Percentiles rank a stretch among this genome's conserved stretches.
These are phyloP conservation scores for Lentinula edodes DNA, from an alignment of 768 basidiomycete genomes.

Conservation along the genomic window DNA sequence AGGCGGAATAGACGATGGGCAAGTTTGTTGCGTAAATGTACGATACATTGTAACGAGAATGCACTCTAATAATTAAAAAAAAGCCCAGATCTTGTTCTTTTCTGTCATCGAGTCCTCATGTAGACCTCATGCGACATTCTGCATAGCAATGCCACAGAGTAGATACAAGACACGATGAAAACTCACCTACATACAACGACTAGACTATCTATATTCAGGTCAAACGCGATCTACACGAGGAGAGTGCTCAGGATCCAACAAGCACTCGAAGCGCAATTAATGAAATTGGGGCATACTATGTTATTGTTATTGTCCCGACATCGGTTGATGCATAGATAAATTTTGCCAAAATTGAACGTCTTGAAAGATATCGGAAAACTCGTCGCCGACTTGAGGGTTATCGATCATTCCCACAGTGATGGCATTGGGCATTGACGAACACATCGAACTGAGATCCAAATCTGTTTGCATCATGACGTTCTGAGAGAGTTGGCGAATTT, in stretches of 20 bases:
- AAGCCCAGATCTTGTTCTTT: not conserved
- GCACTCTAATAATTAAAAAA: not conserved
- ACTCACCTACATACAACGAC: not conserved
- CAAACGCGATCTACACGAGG: not conserved
- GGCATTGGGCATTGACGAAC: not conserved
- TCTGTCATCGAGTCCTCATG: not conserved
- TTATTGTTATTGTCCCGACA: not conserved
- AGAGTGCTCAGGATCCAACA: not conserved
- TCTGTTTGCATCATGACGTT: not conserved
- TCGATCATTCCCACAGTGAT: not conserved
- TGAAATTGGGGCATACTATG: not conserved
- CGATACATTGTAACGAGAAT: not conserved
- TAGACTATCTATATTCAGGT: not conserved
- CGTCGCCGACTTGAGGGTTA: not conserved
- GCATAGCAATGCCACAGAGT: not conserved
- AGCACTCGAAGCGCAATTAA: not conserved
- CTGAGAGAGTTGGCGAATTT: not conserved
- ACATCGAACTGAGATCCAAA: not conserved
- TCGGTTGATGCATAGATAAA: not conserved
- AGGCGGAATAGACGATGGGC: not conserved
- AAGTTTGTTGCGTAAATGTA: not conserved
- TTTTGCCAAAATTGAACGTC: not conserved
- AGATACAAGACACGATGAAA: not conserved
- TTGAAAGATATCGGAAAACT: not conserved
- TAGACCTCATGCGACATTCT: not conserved